Evolutionary conservation across 768 basidiomycete species (phyloP).

Genomic region (Jaapia argillacea): DNA sequence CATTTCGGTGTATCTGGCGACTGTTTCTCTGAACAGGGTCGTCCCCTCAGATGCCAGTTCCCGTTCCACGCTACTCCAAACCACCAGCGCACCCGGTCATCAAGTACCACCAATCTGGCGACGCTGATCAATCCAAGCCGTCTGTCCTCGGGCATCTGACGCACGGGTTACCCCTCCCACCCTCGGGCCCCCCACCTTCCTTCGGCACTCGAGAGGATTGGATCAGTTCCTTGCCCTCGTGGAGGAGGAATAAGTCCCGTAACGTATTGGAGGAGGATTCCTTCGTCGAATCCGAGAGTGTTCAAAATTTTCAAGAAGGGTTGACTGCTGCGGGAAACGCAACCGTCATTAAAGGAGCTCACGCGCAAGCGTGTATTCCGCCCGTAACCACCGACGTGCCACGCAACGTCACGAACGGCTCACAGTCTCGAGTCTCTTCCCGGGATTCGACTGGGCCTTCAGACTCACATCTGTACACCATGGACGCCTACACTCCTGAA

Average conservation of each 20-base stretch:
- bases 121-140: conserved; percentile 22
- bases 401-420: neutral
- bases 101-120: conserved; percentile 44
- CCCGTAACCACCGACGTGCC: conserved; percentile 30
- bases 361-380: conserved; percentile 80
- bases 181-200: conserved; percentile 51
- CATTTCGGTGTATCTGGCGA: conserved; percentile 9
- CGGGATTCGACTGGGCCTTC: conserved; percentile 1
- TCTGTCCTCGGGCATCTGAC: conserved; percentile 45
- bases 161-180: conserved; percentile 48
- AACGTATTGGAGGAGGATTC: conserved; percentile 55
- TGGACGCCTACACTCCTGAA: conserved; percentile 17
- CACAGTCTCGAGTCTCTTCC: too few species aligned
- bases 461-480: conserved; percentile 12
- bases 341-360: conserved; percentile 76
- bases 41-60: conserved; percentile 73
- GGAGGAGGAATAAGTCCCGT: conserved; percentile 60
- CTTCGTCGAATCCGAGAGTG: conserved; percentile 16
- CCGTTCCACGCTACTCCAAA: conserved; percentile 56
- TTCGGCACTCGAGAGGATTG: conserved; percentile 63
- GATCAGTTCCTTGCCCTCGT: conserved; percentile 61
- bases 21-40: neutral
- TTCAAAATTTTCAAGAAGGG: conserved; percentile 62
- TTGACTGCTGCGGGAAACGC: conserved; percentile 72
- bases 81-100: conserved; percentile 52